These are phyloP conservation scores for Backusella macrospora DNA, from an alignment of 192 early-diverging fungal species.

Conservation along the genomic window DNA sequence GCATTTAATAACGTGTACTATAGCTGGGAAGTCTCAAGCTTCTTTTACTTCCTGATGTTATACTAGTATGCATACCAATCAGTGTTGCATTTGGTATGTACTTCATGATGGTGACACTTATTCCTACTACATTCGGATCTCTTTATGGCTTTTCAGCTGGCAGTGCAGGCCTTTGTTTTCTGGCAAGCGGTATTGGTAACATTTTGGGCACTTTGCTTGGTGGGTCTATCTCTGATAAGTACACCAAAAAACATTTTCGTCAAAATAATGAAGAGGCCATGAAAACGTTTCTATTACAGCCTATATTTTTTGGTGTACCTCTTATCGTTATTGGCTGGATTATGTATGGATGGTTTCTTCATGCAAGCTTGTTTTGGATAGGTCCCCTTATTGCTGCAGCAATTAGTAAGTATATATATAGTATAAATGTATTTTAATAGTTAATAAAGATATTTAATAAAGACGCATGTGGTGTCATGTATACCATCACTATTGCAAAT, in stretches of 20 bases:
- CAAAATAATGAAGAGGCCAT: not conserved
- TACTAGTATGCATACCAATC: conserved; percentile 36
- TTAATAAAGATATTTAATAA: not conserved
- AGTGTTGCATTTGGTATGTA: conserved; percentile 54
- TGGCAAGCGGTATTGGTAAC: conserved; percentile 52
- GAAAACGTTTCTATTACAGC: conserved; percentile 20
- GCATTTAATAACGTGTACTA: not conserved
- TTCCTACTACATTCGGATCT: conserved; percentile 45
- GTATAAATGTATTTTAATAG: not conserved
- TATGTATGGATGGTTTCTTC: conserved; percentile 32
- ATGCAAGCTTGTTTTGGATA: conserved; percentile 12
- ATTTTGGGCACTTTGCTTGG: conserved; percentile 45
- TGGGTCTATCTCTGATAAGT: conserved; percentile 31
- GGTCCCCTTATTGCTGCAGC: conserved; percentile 1
- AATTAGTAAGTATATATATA: conserved; percentile 5
- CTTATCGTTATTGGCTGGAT: conserved; percentile 12
- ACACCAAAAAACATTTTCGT: not conserved
- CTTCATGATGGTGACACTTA: conserved; percentile 48
- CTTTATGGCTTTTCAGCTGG: conserved; percentile 48
- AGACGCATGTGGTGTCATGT: conserved; percentile 29
- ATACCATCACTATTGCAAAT: conserved; percentile 24
- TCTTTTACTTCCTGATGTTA: conserved; percentile 22
- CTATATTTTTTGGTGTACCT: conserved; percentile 25
- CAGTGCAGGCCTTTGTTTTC: conserved; percentile 49
- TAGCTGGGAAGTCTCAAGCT: conserved; percentile 28